phyloP scores from a whole-genome alignment of 139 green algal species.

The Mesotaenium endlicherianum region DNA sequence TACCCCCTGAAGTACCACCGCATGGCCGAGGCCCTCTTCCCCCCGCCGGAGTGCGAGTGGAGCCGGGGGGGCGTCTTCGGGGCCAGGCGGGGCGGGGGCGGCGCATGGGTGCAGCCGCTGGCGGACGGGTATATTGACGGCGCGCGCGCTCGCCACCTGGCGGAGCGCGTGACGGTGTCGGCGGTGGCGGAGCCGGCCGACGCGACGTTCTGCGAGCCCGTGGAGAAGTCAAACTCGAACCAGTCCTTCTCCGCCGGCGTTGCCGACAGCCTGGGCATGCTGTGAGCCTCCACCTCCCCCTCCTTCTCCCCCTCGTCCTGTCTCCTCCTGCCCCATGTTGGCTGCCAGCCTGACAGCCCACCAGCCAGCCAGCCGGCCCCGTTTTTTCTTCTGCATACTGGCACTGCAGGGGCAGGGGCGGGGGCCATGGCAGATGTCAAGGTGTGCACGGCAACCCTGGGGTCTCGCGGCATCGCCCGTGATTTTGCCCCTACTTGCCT shows the following conservation, averaged over 20 bases:
- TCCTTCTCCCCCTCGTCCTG: no score
- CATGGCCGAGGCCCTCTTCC: slow-evolving; percentile 26
- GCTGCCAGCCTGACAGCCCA: no score
- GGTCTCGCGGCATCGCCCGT: no score
- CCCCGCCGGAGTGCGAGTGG: slow-evolving; percentile 17
- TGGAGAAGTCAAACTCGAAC: slow-evolving; percentile 53
- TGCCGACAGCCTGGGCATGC: slow-evolving; percentile 49
- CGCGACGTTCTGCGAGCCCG: slow-evolving; percentile 55
- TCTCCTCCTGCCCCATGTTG: no score
- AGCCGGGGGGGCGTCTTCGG: slow-evolving; percentile 51
- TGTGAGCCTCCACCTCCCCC: neutral
- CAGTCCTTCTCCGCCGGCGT: slow-evolving; percentile 41
- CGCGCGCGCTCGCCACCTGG: neutral
- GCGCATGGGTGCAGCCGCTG: slow-evolving; percentile 44
- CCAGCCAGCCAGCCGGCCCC: no score
- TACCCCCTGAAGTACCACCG: slow-evolving; percentile 48
- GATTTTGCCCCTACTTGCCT: no score
- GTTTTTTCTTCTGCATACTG: no score
- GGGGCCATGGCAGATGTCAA: no score
- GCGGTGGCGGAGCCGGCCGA: slow-evolving; percentile 5
- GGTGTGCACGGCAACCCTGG: no score
- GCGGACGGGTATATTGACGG: neutral
- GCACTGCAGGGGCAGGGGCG: no score
- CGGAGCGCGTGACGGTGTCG: slow-evolving; percentile 11
- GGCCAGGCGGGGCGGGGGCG: slow-evolving; percentile 13